Evolutionary conservation across 2,329 filamentous ascomycete genomes (phyloP).

Genomic region (Cadophora sp.): DNA sequence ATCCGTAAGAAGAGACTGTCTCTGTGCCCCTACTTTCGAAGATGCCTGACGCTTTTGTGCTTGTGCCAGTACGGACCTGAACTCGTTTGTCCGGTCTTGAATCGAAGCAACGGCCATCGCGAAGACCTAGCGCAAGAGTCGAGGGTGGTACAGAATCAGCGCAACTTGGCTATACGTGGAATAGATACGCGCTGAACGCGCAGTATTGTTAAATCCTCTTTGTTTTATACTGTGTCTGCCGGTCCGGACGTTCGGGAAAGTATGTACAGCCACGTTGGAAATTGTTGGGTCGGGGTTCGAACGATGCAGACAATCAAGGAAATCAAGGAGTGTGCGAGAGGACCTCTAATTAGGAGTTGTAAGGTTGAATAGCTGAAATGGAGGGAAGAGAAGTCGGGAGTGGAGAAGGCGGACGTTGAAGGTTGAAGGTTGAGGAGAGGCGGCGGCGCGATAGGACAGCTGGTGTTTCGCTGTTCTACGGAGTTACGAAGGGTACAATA

Average conservation of each 20-base stretch:
- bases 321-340: conserved; percentile 35
- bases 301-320: conserved; percentile 5
- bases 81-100: conserved; percentile 96
- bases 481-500: too few species aligned
- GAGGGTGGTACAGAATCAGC: neutral
- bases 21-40: conserved; percentile 78
- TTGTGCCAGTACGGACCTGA: conserved; percentile 87
- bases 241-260: conserved; percentile 23
- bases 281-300: neutral
- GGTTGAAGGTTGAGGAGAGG: conserved; percentile 1
- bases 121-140: conserved; percentile 6
- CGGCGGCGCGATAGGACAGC: conserved; percentile 21
- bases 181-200: conserved; percentile 5
- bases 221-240: conserved; percentile 11
- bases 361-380: neutral
- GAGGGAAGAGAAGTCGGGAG: conserved; percentile 7
- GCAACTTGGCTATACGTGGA: neutral
- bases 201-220: neutral
- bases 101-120: conserved; percentile 76
- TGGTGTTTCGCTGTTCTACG: conserved; percentile 30
- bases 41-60: conserved; percentile 81
- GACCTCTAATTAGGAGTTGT: conserved; percentile 32
- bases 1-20: conserved; percentile 79
- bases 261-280: conserved; percentile 19
- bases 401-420: neutral